A percentile compares a stretch with the other conserved stretches of the same genome.
These are phyloP conservation scores for Mucor plumbeus DNA, from an alignment of 371 early-diverging fungal genomes.

Conservation along the genomic window DNA sequence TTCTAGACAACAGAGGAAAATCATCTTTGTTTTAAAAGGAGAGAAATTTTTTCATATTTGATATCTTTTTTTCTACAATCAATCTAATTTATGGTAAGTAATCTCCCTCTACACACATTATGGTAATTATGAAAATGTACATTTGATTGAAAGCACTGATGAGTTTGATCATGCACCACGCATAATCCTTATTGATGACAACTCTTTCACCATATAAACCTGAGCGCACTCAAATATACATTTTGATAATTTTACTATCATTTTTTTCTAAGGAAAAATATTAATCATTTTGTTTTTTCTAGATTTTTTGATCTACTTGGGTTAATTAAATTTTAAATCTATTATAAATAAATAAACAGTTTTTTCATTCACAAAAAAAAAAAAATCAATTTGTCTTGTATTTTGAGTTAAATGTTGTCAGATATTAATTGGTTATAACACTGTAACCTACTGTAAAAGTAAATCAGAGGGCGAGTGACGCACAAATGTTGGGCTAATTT, in stretches of 20 bases:
- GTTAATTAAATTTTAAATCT: neutral
- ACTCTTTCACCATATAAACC: conserved; percentile 29
- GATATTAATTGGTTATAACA: neutral
- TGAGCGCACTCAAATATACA: conserved; percentile 19
- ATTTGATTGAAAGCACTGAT: conserved; percentile 26
- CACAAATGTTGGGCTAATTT: neutral
- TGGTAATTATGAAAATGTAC: neutral
- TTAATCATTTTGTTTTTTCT: conserved; percentile 1
- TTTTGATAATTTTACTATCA: neutral
- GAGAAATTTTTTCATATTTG: neutral
- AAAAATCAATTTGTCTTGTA: neutral
- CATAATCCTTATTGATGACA: conserved; percentile 43
- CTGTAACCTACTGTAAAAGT: too few species aligned
- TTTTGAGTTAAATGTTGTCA: neutral
- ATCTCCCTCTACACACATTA: neutral
- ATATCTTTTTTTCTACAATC: neutral
- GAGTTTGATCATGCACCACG: conserved; percentile 49
- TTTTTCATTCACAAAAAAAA: too few species aligned
- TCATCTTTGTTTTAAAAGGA: conserved; percentile 2
- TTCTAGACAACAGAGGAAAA: neutral
- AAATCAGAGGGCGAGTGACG: neutral
- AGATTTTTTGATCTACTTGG: neutral
- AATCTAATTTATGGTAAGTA: conserved; percentile 8
- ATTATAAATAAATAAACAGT: neutral
- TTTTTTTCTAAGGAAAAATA: neutral